These are phyloP conservation scores for Harringtonia lauricola DNA, from an alignment of 2,329 filamentous ascomycete genomes.

Conservation along the genomic window DNA sequence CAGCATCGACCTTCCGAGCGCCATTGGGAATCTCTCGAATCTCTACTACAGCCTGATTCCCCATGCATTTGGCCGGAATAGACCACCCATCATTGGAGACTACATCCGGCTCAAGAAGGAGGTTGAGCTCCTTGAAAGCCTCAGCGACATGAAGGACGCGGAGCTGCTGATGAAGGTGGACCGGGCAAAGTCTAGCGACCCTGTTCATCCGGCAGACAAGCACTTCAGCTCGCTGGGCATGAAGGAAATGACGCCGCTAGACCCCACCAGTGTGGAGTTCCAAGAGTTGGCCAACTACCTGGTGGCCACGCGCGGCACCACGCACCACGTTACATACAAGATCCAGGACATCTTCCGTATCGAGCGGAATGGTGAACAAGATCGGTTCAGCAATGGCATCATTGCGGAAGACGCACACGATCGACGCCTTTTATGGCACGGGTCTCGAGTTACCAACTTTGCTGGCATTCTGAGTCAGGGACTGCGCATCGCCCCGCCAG, in stretches of 20 bases:
- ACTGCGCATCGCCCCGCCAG: constrained; percentile 76
- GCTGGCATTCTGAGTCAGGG: constrained; percentile 82
- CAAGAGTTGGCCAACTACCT: constrained; percentile 56
- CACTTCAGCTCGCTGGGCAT: constrained; percentile 63
- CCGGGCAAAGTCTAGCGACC: constrained; percentile 31
- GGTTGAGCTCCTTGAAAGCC: constrained; percentile 66
- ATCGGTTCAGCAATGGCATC: constrained; percentile 50
- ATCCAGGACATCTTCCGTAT: constrained; percentile 75
- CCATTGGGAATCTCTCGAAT: constrained; percentile 59
- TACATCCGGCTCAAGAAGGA: constrained; percentile 56
- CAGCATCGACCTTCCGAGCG: constrained; percentile 21
- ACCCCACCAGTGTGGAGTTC: constrained; percentile 50
- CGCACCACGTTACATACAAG: constrained; percentile 49
- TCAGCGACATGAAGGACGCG: constrained; percentile 79
- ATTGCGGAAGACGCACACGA: constrained; percentile 28
- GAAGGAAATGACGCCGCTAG: constrained; percentile 64
- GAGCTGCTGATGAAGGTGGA: constrained; percentile 64
- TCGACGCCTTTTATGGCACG: constrained; percentile 77
- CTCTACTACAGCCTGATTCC: constrained; percentile 74
- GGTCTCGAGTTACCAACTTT: constrained; percentile 72
- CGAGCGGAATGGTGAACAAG: constrained; percentile 59
- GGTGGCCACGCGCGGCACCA: constrained; percentile 50
- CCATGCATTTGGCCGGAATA: constrained; percentile 64
- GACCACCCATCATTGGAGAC: constrained; percentile 56
- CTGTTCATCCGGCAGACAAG: constrained; percentile 58